Base-by-base conservation (phyloP, 192 early-diverging fungal genomes). In the Glomus cerebriforme region DNA sequence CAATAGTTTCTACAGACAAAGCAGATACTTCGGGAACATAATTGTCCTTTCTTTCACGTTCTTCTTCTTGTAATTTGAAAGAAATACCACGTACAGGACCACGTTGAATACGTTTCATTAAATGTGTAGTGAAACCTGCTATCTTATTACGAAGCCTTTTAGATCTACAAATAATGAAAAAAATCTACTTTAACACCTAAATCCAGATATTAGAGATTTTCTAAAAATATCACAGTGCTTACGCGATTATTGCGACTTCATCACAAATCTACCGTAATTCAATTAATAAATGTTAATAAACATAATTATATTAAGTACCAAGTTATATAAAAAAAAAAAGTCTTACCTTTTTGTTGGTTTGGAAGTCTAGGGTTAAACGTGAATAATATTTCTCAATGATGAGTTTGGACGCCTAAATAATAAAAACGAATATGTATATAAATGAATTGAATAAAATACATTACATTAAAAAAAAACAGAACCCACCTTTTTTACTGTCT, bases 321-420 rank as follows among this genome's bases (percentile, higher is more conserved):
- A 54, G 54, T 24, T 4, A 29, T 58, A 26, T 6, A 29, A 26
- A 74, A 27, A 15, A 59, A 59, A 59, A 22, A 59, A 95, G 93
- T 81, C 88, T 88, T 84, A 98, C 97, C 87, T 94, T 96, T 96
- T 99, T 99, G 96, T 99, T 99, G 91, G 96, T 97, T 89, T 99
- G 96, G 93, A 99, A 99, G 84, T 99, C 98, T 69, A 96, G 89
- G 80, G 97, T 98, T 79, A 99, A 94, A 83, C 96, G 90, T 77
- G 98, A 97, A 90, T 99, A 99, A 94, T 99, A 99, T 93, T 99
- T 99, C 91, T 99, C 98, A 86, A 99, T 99, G 86, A 99, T 91
- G 87, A 98, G 96, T 85, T 97, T 92, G 84, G 98, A 97, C 83
- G 97, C 98, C 93, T 76, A 15, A 26, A 29, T 17, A 45, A 39